Evolutionary conservation across 1,284 basidiomycete genomes (phyloP).

Genomic region (Pascua sp.): DNA sequence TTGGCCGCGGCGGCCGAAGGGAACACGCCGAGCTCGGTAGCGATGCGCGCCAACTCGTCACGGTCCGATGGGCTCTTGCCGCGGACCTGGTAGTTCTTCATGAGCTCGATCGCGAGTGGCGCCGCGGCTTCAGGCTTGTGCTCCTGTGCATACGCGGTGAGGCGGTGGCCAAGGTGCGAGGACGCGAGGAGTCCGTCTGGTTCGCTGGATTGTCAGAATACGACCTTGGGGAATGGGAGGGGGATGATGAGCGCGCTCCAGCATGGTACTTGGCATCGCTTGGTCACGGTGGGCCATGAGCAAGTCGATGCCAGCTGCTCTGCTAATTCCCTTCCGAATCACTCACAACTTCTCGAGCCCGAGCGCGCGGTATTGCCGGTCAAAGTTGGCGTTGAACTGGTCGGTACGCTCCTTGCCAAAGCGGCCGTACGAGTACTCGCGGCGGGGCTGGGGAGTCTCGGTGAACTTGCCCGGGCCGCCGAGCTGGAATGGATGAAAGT

Average conservation of each 20-base stretch:
- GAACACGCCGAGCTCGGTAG: conserved; percentile 44
- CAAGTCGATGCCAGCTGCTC: no score
- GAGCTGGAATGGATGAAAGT: neutral
- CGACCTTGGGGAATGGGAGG: neutral
- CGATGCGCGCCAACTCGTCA: conserved; percentile 36
- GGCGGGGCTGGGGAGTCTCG: neutral
- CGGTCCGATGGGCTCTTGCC: conserved; percentile 41
- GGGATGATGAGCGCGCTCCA: no score
- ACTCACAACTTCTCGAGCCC: neutral
- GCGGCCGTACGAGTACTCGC: neutral
- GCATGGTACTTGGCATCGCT: no score
- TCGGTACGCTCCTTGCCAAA: neutral
- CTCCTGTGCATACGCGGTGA: conserved; percentile 31
- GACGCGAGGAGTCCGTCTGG: neutral
- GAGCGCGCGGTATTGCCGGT: neutral
- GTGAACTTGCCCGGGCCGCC: neutral
- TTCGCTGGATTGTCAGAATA: neutral
- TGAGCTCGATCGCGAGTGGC: conserved; percentile 33
- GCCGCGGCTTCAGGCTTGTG: conserved; percentile 40
- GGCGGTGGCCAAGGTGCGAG: conserved; percentile 47
- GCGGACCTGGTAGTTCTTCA: conserved; percentile 46
- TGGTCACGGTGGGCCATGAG: no score
- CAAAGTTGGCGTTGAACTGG: neutral
- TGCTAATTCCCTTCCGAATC: no score
- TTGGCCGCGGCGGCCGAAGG: conserved; percentile 16